Evolutionary conservation across 805 yeast species (phyloP).

Genomic region (Starmerella khaoyaiensis): DNA sequence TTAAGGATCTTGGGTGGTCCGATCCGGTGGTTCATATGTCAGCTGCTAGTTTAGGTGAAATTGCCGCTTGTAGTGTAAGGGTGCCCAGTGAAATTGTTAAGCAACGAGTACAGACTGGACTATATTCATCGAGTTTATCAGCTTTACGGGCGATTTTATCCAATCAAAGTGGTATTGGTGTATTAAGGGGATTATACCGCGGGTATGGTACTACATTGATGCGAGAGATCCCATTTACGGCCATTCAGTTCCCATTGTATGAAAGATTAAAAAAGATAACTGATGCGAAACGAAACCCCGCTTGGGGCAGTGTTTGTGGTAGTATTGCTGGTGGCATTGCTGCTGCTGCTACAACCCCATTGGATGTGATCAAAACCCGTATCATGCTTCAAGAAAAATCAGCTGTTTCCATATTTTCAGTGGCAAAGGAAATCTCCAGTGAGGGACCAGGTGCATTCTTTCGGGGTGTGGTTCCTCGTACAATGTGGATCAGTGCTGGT

Average conservation of each 20-base stretch:
- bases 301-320: conserved; percentile 79
- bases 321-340: conserved; percentile 91
- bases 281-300: conserved; percentile 38
- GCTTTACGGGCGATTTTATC: conserved; percentile 51
- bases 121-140: conserved; percentile 43
- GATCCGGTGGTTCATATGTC: conserved; percentile 57
- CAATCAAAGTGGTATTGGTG: conserved; percentile 67
- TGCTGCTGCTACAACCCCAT: conserved; percentile 87
- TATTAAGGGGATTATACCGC: conserved; percentile 64
- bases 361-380: conserved; percentile 88
- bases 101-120: conserved; percentile 79
- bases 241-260: conserved; percentile 89
- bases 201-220: conserved; percentile 89
- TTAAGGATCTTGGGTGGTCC: conserved; percentile 7
- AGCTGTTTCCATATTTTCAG: conserved; percentile 31
- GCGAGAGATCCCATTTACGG: conserved; percentile 93
- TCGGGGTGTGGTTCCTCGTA: conserved; percentile 87
- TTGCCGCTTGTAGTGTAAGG: conserved; percentile 83
- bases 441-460: conserved; percentile 63
- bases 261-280: conserved; percentile 61
- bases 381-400: conserved; percentile 51
- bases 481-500: conserved; percentile 96
- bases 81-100: conserved; percentile 96
- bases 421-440: conserved; percentile 41
- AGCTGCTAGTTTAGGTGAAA: conserved; percentile 79